Base-by-base conservation (phyloP, 2,329 filamentous ascomycete genomes). In the Alternaria atra region DNA sequence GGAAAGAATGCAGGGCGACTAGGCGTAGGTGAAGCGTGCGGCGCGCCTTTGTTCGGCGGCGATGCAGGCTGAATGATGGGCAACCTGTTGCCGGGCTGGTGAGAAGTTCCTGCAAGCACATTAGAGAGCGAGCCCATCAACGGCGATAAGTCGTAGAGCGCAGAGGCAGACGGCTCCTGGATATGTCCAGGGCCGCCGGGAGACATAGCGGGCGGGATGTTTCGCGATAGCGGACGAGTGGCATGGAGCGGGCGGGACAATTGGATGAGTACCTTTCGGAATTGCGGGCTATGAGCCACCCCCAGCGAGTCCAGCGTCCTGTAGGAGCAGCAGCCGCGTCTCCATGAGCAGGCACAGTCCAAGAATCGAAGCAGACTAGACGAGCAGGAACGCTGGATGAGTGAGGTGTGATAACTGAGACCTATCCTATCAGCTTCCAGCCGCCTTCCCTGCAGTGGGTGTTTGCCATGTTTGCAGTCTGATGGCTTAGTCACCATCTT, bases 301-400 rank as follows among this genome's bases (percentile, higher is more conserved):
- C 64, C 71, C 74, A 67, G 69, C 75, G 65, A 65, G 65, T 71
- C 68, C 75, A 67, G 66, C 73, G 72, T 77, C 70, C 67, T 73
- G 67, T 69, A 61, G 59, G 64, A 69, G 58, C 65, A 69, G 66
- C 70, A 67, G 72, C 70, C 53, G 64, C 72, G 58, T 74, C 75
- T 77, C 76, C 76, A 78, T 77, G 63, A 69, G 72, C 73, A 70
- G 66, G 64, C 64, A 60, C 66, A 64, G 60, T 71, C 67, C 68
- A 67, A 64, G 58, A 47, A 51, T 51, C 43, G 60, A 61, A 55
- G 54, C 64, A 65, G 59, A 60, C 60, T 52, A 60, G 37, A 51
- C 52, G 55, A 56, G 60, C 61, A 58, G 42, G 54, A 39, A 53
- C 65, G 66, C 58, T 63, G 60, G 56, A 52, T 53, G 52, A 40